Evolutionary conservation across 2,329 filamentous ascomycete genomes (phyloP).

Genomic region (Tolypocladium ophioglossoides): DNA sequence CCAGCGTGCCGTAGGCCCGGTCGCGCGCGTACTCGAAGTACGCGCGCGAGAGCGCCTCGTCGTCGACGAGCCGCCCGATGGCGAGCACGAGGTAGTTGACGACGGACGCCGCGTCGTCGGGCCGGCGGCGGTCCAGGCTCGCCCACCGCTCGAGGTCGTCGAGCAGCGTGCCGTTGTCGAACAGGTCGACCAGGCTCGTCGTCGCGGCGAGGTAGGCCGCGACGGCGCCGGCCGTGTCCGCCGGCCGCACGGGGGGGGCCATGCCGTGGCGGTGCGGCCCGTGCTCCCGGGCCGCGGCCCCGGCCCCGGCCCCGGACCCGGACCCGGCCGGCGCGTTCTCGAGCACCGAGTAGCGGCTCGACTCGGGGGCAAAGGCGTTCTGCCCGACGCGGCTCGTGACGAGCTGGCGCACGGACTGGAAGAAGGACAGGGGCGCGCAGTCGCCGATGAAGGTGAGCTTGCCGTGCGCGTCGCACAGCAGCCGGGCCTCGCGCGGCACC

Average conservation of each 20-base stretch:
- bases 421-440: conserved; percentile 44
- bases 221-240: conserved; percentile 18
- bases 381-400: conserved; percentile 37
- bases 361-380: conserved; percentile 40
- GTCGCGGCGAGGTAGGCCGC: conserved; percentile 28
- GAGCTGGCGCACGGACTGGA: conserved; percentile 42
- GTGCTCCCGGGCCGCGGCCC: too few species aligned
- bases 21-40: conserved; percentile 41
- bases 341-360: conserved; percentile 37
- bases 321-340: conserved; percentile 27
- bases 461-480: conserved; percentile 40
- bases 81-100: conserved; percentile 40
- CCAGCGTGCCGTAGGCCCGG: conserved; percentile 32
- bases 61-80: conserved; percentile 32
- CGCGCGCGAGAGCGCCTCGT: conserved; percentile 28
- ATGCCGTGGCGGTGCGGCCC: background rate
- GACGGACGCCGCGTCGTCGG: conserved; percentile 27
- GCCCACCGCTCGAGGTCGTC: conserved; percentile 33
- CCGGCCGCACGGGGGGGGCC: conserved; percentile 15
- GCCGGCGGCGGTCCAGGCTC: conserved; percentile 10
- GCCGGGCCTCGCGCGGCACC: conserved; percentile 40
- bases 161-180: conserved; percentile 27
- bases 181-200: conserved; percentile 36
- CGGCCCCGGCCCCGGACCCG: conserved; percentile 1
- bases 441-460: conserved; percentile 46